Base-by-base conservation (phyloP, 106 monocot species). In the Hemerocallis citrina region DNA sequence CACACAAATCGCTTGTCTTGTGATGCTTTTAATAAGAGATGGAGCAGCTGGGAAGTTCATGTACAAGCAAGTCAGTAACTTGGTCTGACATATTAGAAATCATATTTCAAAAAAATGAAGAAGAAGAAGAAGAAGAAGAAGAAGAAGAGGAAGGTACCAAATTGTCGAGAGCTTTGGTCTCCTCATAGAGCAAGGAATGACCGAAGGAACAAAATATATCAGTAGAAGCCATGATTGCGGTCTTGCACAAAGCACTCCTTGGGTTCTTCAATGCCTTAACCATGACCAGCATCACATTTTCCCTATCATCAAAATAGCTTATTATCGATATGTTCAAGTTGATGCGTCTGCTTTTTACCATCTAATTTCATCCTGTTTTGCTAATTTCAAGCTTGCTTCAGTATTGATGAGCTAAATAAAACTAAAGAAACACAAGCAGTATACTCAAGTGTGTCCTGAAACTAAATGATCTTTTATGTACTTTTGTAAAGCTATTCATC, bases 1-100 rank as follows among this genome's bases (percentile, higher is more conserved):
- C 88, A 89, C 2, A 93, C 85, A 34, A 93, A 93, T 19, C 51
- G 41, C 69, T 93, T 93, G 64, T 93, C 93, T 57, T 93, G 93
- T 34, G 89, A 89, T 61, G 93, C 88, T 72, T 93, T 93, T 33
- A 93, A 69, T 27, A 93, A 66, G 35, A 93, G 81, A 63, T 93
- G 93, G 35, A 89, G 67, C 55, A 93, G 69, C 93, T 93, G 77
- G 30, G 20, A 55, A 6, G n/a, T n/a, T 36, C 6, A 35, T 20
- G 9, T 34, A 34, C 7, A 7, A 35, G 7, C 21, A 20, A 35
- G n/a, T 50, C 50, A 50, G 50, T 12, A 50, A 0, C 27, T 5
- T 24, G 8, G 16, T 27, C 7, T 11, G 11, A 23, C 0, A 15
- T 10, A 0, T 5, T 50, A 16, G 17, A n/a, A 11, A 1, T 45